Base-by-base conservation (phyloP, 2,329 filamentous ascomycete species). In the Neonectria hederae region DNA sequence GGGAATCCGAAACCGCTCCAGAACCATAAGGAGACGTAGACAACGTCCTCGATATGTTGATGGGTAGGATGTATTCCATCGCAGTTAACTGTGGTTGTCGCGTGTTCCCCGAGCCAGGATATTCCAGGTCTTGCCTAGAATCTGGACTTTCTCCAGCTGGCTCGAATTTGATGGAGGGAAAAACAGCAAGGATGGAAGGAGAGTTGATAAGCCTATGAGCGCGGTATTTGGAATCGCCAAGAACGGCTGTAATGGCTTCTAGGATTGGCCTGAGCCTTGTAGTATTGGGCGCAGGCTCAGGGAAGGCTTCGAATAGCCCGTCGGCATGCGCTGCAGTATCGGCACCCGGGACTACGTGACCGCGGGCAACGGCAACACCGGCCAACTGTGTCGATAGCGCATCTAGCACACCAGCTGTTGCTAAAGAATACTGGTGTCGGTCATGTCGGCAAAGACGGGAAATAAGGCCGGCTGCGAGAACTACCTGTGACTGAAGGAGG, bases 171-270 rank as follows among this genome's bases (percentile, higher is more conserved):
- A 86, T 78, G 46, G 84, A 83, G 2, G 90, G 90, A 65, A 93
- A 92, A 11, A 92, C 86, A 21, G 90, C 87, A 60, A 92, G 80
- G 43, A 94, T 87, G 0, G 88, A 85, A 2, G 90, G 90, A 1
- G 91, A 90, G 63, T 87, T 90, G 46, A 91, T 79, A 53, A 92
- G 85, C 71, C 92, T 87, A 68, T 90, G 90, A 10, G 92, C 90
- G 59, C 93, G 88, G 77, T 90, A 92, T 69, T 90, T 90, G 0
- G 95, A 97, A 72, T 92, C 88, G 65, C 89, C 87, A 54, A 97
- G 87, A 52, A 97, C 91, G 49, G 89, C 86, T 21, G 89, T 86
- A 54, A 97, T 87, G 0, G 94, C 92, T 66, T 93, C 90, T 7
- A 98, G 80, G 19, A 97, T 86, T 10, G 89, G 88, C 2, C 89